Evolutionary conservation across 164 flowering plant genomes (phyloP).

Genomic region (Saururus chinensis): DNA sequence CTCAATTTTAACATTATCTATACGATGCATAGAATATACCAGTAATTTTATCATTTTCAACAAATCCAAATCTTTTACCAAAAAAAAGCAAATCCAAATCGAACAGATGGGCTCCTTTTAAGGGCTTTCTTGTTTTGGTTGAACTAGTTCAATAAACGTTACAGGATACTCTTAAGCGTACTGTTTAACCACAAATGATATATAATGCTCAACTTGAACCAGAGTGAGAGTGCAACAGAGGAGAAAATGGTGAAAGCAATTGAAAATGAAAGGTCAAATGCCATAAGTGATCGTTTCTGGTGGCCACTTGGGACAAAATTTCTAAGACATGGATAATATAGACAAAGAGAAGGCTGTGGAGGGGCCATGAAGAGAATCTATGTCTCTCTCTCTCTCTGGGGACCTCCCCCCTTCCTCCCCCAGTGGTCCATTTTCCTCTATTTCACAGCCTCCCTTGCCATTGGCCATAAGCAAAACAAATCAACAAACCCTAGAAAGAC

Average conservation of each 20-base stretch:
- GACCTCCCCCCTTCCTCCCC: background rate
- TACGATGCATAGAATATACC: too few relatives aligned
- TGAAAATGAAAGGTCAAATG: background rate
- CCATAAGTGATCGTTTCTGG: background rate
- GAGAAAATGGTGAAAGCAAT: background rate
- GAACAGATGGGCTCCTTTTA: too few relatives aligned
- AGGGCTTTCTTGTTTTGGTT: too few relatives aligned
- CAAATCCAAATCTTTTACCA: too few relatives aligned
- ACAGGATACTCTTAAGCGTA: too few relatives aligned
- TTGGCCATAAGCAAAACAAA: background rate
- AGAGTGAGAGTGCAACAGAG: too few relatives aligned
- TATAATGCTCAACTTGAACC: too few relatives aligned
- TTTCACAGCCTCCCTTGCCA: background rate
- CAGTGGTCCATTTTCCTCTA: background rate
- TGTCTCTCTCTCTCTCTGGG: slow-evolving; percentile 2
- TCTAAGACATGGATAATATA: background rate
- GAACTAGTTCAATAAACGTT: too few relatives aligned
- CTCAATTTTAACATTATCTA: too few relatives aligned
- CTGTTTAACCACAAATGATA: too few relatives aligned
- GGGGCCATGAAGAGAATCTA: slow-evolving; percentile 5
- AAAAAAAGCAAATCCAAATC: too few relatives aligned
- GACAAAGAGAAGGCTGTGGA: background rate
- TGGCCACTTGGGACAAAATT: background rate
- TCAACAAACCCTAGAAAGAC: background rate
- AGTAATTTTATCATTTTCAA: too few relatives aligned